A percentile compares a stretch with the other conserved stretches of the same genome.
These are phyloP conservation scores for Limtongia smithiae DNA, from an alignment of 805 yeast species.

Conservation along the genomic window DNA sequence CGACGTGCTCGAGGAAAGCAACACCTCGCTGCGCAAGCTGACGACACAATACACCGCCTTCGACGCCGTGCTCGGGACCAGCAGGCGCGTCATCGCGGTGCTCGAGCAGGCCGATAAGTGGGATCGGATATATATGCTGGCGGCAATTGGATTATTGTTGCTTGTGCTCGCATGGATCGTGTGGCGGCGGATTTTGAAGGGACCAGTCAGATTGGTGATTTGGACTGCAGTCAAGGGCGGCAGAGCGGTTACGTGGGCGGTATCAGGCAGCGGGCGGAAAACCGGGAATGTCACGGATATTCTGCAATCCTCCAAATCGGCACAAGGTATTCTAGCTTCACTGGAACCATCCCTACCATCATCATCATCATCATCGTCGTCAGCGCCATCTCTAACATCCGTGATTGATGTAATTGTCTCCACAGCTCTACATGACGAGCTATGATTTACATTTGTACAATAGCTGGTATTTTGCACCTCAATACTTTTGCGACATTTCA, in stretches of 20 bases:
- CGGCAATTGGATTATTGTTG: constrained; percentile 39
- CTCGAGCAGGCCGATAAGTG: constrained; percentile 42
- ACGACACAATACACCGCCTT: constrained; percentile 39
- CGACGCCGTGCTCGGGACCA: constrained; percentile 39
- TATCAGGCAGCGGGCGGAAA: neutral
- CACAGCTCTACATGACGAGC: neutral
- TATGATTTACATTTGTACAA: neutral
- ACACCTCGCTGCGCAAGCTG: constrained; percentile 36
- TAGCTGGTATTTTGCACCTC: neutral
- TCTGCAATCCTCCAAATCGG: no score
- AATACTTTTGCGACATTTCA: neutral
- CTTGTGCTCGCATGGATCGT: constrained; percentile 39
- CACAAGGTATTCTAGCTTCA: no score
- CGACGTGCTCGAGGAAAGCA: constrained; percentile 40
- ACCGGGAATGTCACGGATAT: no score
- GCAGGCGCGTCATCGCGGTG: constrained; percentile 37
- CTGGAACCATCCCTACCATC: no score
- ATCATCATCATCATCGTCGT: neutral
- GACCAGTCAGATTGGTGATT: constrained; percentile 32
- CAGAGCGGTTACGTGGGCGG: constrained; percentile 14
- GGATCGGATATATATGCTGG: constrained; percentile 41
- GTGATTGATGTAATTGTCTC: neutral
- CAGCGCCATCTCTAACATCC: neutral
- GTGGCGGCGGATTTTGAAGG: constrained; percentile 40
- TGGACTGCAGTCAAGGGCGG: constrained; percentile 22